Evolutionary conservation across 257 asterid species (phyloP).

Genomic region (Misopates orontium): DNA sequence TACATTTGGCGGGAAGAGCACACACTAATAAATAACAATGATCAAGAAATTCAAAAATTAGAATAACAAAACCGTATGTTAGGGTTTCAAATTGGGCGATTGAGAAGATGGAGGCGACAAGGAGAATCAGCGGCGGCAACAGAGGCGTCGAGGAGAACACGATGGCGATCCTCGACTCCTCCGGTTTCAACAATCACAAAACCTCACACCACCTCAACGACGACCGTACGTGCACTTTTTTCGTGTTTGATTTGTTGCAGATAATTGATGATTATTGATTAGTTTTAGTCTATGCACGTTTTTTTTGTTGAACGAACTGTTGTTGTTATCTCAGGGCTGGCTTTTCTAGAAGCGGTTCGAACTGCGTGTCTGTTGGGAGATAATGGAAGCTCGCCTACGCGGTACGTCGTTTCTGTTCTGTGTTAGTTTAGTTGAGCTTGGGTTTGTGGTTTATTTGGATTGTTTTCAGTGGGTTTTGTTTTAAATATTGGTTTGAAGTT

Average conservation of each 20-base stretch:
- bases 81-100: conserved; percentile 38
- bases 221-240: conserved; percentile 48
- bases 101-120: conserved; percentile 46
- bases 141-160: conserved; percentile 80
- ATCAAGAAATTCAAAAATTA: too few species aligned
- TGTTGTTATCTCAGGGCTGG: conserved; percentile 51
- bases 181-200: conserved; percentile 55
- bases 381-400: conserved; percentile 63
- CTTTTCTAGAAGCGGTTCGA: conserved; percentile 89
- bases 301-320: neutral
- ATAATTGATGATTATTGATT: neutral
- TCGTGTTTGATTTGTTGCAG: too few species aligned
- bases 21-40: too few species aligned
- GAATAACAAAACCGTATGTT: too few species aligned
- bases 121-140: conserved; percentile 27
- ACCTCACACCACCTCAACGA: conserved; percentile 68
- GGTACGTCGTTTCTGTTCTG: conserved; percentile 32
- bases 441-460: too few species aligned
- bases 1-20: too few species aligned
- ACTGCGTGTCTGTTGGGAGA: conserved; percentile 68
- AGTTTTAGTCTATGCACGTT: neutral
- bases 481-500: too few species aligned
- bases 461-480: too few species aligned
- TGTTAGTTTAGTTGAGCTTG: too few species aligned
- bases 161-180: conserved; percentile 79